Evolutionary conservation across 768 basidiomycete genomes (phyloP).

Genomic region (Myochromella boudieri): DNA sequence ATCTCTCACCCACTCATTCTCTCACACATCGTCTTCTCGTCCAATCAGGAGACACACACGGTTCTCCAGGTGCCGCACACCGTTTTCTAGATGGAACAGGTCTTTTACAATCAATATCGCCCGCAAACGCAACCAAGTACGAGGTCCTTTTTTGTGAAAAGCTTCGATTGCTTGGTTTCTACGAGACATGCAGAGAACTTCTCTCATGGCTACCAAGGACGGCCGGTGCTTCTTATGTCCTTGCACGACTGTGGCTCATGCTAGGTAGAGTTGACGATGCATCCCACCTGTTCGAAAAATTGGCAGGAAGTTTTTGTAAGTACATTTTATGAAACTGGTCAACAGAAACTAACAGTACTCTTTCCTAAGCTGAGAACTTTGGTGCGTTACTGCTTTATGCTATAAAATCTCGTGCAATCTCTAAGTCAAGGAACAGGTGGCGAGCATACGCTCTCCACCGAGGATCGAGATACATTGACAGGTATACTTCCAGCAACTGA

Average conservation of each 20-base stretch:
- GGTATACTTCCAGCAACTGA: slow-evolving; percentile 59
- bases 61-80: slow-evolving; percentile 63
- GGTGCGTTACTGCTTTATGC: slow-evolving; percentile 8
- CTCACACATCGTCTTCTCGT: slow-evolving; percentile 63
- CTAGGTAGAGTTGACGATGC: slow-evolving; percentile 74
- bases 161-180: slow-evolving; percentile 63
- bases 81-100: slow-evolving; percentile 68
- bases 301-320: slow-evolving; percentile 77
- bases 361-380: slow-evolving; percentile 8
- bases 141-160: slow-evolving; percentile 76
- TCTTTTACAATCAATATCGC: slow-evolving; percentile 65
- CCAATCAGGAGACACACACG: slow-evolving; percentile 45
- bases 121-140: slow-evolving; percentile 61
- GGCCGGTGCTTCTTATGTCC: slow-evolving; percentile 73
- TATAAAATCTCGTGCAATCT: not conserved
- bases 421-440: slow-evolving; percentile 34
- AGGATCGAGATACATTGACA: slow-evolving; percentile 64
- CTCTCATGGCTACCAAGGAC: slow-evolving; percentile 79
- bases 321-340: too few species aligned
- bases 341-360: not conserved
- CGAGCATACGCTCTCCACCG: slow-evolving; percentile 49
- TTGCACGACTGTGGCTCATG: slow-evolving; percentile 64
- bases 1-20: slow-evolving; percentile 54
- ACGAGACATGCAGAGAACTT: slow-evolving; percentile 59
- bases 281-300: slow-evolving; percentile 64